Evolutionary conservation across 1,139 yeast genomes (phyloP), one percentile per base, ranked within the genome.

Genomic region (Kazachstania sp.): DNA sequence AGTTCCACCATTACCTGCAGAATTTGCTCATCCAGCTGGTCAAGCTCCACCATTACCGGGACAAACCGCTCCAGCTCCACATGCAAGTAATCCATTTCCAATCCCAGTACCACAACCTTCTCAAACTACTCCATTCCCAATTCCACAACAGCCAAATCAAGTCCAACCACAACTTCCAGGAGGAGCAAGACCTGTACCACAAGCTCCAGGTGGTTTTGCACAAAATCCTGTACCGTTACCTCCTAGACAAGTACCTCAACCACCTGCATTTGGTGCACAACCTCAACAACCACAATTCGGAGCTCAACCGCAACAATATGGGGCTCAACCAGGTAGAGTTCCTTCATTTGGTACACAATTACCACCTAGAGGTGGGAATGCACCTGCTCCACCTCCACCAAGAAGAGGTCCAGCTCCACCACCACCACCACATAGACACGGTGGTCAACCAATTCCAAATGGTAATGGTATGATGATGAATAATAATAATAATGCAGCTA

Each of bases 171-270:
- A 57, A 19, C 29, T 13, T 3, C 13, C n/a, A 11, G 13, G 8
- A 4, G 30, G n/a, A 1, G 54, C 60, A n/a, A 45, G 48, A 39
- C 45, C 48, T 23, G 37, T 51, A 7, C 67, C 71, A 26, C 67
- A 69, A 11, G 66, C 71, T 15, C 61, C 66, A 45, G 61, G 26
- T 44, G 61, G 26, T 3, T 5, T 13, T 69, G 66, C 70, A n/a
- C 61, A 66, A 45, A 62, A 12, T 8, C 9, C 28, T 69, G 35
- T 29, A 11, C 50, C 50, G 40, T 19, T 44, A 26, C 52, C 54
- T n/a, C 44, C 44, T 11, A 46, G 46, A 39, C 51, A 47, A 34
- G 43, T 42, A 15, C 44, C 52, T 7, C 37, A 40, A 32, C 34
- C 46, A 29, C 50, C 44, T n/a, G 28, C 34, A 16, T 41, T 45